Conservation (phyloP, 805 yeast species). For the Kazachstania bromeliacearum region DNA sequence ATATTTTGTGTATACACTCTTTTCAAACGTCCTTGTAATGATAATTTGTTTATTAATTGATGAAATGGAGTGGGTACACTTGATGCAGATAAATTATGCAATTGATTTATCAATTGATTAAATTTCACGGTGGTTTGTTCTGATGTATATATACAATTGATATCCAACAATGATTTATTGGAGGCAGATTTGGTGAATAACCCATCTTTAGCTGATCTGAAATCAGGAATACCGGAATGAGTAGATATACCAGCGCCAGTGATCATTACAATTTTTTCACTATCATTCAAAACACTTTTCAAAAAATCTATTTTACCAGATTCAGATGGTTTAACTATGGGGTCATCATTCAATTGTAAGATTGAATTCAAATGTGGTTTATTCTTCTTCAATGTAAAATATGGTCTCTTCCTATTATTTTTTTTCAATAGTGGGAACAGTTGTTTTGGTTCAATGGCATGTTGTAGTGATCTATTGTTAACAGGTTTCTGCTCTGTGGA, state of each 20-base stretch:
- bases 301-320: constrained; percentile 35
- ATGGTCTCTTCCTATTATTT: constrained; percentile 23
- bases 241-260: constrained; percentile 92
- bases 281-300: constrained; percentile 42
- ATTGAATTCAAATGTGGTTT: constrained; percentile 41
- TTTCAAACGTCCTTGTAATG: constrained; percentile 53
- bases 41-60: constrained; percentile 46
- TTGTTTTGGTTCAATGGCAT: not conserved
- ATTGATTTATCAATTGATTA: constrained; percentile 61
- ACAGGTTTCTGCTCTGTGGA: constrained; percentile 2
- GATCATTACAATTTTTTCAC: constrained; percentile 53
- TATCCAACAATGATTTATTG: constrained; percentile 70
- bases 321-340: constrained; percentile 6
- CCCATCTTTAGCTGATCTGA: constrained; percentile 70
- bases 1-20: constrained; percentile 84
- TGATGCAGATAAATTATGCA: constrained; percentile 43
- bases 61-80: constrained; percentile 75
- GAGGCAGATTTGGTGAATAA: constrained; percentile 41
- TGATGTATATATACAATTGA: constrained; percentile 59
- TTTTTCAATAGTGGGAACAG: not conserved
- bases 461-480: not conserved
- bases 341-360: constrained; percentile 28
- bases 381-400: constrained; percentile 17
- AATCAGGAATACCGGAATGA: constrained; percentile 84
- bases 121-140: constrained; percentile 51